Evolutionary conservation across 139 green algal genomes (phyloP).

Genomic region (Chlorella sp.): DNA sequence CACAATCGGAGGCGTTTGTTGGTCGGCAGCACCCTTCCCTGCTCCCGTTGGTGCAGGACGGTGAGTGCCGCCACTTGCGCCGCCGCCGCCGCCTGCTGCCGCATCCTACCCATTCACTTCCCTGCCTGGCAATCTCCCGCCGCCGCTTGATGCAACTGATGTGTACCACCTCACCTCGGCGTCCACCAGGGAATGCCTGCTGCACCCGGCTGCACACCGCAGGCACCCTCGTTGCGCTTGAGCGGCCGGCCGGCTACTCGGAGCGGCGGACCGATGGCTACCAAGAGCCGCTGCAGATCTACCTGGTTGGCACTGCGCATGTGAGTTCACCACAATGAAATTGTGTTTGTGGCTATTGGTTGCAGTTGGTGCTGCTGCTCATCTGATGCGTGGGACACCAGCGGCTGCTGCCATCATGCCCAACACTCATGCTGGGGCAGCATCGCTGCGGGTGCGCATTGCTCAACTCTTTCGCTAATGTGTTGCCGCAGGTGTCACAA

Average conservation of each 20-base stretch:
- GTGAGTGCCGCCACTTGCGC: background rate
- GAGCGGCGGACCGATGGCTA: slow-evolving; percentile 82
- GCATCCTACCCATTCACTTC: background rate
- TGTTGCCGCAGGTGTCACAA: slow-evolving; percentile 37
- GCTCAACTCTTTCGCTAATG: no score
- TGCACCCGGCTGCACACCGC: background rate
- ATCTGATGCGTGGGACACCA: no score
- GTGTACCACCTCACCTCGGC: no score
- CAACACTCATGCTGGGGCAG: no score
- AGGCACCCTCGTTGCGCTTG: slow-evolving; percentile 74
- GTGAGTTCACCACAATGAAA: no score
- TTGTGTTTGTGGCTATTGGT: no score
- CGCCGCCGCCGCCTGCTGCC: background rate
- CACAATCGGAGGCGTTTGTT: background rate
- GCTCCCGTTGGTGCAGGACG: slow-evolving; percentile 4
- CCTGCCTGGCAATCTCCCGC: no score
- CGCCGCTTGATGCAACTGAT: no score
- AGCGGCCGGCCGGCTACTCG: slow-evolving; percentile 62
- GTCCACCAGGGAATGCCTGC: no score
- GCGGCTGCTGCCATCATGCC: no score
- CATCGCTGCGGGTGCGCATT: no score
- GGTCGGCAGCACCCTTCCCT: background rate
- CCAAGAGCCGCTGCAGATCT: slow-evolving; percentile 73
- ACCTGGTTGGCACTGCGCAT: slow-evolving; percentile 84
- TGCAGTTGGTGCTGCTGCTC: no score